A percentile compares a stretch with the other conserved stretches of the same genome.
phyloP scores from a whole-genome alignment of 306 rosid species.

The Glycine latifolia region DNA sequence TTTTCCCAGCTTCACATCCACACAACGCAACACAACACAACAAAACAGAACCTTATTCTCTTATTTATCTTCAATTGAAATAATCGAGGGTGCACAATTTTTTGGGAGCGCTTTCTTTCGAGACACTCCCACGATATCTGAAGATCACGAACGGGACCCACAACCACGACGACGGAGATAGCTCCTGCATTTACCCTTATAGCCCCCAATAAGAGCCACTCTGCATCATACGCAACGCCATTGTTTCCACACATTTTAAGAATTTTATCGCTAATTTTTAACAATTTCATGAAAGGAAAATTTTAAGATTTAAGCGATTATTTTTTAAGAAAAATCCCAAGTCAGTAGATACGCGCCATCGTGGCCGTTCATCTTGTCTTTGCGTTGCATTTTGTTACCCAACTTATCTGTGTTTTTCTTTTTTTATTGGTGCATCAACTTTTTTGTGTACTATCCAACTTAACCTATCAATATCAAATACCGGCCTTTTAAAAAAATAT shows the following conservation, averaged over 20 bases:
- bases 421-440: too few species aligned
- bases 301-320: not conserved
- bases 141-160: slow-evolving; percentile 42
- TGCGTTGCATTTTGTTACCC: not conserved
- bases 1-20: slow-evolving; percentile 40
- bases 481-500: too few species aligned
- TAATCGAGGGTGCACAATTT: slow-evolving; percentile 39
- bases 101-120: slow-evolving; percentile 53
- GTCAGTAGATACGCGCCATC: not conserved
- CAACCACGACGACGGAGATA: slow-evolving; percentile 18
- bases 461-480: too few species aligned
- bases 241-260: not conserved
- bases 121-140: slow-evolving; percentile 46
- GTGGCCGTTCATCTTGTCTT: not conserved
- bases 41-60: not conserved
- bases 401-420: not conserved
- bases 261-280: not conserved
- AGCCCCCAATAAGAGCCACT: not conserved
- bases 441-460: too few species aligned
- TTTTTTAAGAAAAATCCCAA: not conserved
- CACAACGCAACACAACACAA: not conserved
- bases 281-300: too few species aligned
- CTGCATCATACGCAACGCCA: not conserved
- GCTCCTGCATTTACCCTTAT: slow-evolving; percentile 7
- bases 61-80: slow-evolving; percentile 31